phyloP scores from a whole-genome alignment of 257 asterid species.

The Gentiana straminea region DNA sequence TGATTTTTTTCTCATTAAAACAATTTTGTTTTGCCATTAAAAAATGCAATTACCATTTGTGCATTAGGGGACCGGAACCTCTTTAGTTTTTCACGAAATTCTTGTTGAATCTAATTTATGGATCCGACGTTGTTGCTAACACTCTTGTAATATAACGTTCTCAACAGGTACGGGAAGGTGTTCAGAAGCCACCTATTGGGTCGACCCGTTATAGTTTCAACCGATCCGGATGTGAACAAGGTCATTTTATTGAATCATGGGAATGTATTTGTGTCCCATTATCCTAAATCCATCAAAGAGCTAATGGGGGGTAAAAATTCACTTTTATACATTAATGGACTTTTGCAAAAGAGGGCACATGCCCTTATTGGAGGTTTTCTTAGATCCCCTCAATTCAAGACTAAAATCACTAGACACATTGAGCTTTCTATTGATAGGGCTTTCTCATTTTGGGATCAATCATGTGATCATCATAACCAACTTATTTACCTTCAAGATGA shows the following conservation, averaged over 20 bases:
- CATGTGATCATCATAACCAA: constrained; percentile 20
- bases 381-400: constrained; percentile 58
- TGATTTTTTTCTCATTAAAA: too few species aligned
- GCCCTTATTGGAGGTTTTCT: constrained; percentile 62
- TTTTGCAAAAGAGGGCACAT: constrained; percentile 62
- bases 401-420: constrained; percentile 49
- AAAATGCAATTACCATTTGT: too few species aligned
- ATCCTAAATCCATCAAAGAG: constrained; percentile 83
- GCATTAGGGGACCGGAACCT: too few species aligned
- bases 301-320: constrained; percentile 64
- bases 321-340: constrained; percentile 65
- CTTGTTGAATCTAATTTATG: too few species aligned
- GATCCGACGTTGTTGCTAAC: too few species aligned
- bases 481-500: constrained; percentile 42
- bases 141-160: too few species aligned
- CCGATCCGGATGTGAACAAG: constrained; percentile 75
- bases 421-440: constrained; percentile 35
- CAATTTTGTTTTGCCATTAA: too few species aligned
- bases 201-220: constrained; percentile 71
- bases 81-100: too few species aligned
- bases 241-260: constrained; percentile 59
- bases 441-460: constrained; percentile 46
- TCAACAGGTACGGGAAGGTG: constrained; percentile 73
- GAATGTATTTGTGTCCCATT: constrained; percentile 53
- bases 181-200: constrained; percentile 81